Evolutionary conservation across 176 grass and related monocot species (phyloP).

Genomic region (Themeda triandra): DNA sequence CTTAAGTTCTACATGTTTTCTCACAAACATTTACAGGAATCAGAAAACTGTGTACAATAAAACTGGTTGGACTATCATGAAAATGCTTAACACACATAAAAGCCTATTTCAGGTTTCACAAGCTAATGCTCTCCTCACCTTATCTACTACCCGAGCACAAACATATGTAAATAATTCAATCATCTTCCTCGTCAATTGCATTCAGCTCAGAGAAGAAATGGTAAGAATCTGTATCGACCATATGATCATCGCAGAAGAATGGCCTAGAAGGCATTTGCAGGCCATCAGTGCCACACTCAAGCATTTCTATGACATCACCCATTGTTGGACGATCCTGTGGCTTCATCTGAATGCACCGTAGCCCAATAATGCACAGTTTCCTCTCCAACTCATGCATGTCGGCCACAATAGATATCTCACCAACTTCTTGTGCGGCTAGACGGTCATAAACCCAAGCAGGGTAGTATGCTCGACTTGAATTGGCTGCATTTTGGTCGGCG

Average conservation of each 20-base stretch:
- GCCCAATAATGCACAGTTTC: constrained; percentile 38
- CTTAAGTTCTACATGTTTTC: too few relatives aligned
- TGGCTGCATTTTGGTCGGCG: not conserved
- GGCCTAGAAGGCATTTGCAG: not conserved
- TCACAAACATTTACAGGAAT: too few relatives aligned
- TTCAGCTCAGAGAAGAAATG: not conserved
- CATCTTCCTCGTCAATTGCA: not conserved
- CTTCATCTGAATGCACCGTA: constrained; percentile 41
- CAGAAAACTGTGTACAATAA: too few relatives aligned
- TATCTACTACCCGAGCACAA: not conserved
- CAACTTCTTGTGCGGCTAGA: constrained; percentile 1
- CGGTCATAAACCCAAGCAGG: constrained; percentile 33
- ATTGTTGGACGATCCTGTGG: constrained; percentile 1
- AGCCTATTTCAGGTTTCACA: not conserved
- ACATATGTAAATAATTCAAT: not conserved
- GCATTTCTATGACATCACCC: constrained; percentile 20
- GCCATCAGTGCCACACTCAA: not conserved
- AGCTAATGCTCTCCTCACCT: not conserved
- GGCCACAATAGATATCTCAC: not conserved
- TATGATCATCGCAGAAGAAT: not conserved
- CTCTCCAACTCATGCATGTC: constrained; percentile 6
- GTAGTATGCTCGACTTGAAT: constrained; percentile 23
- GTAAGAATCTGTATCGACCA: not conserved
- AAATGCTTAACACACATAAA: too few relatives aligned
- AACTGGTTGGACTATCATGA: too few relatives aligned